Conservation (phyloP, 306 rosid species). For the Cucumis melo region DNA sequence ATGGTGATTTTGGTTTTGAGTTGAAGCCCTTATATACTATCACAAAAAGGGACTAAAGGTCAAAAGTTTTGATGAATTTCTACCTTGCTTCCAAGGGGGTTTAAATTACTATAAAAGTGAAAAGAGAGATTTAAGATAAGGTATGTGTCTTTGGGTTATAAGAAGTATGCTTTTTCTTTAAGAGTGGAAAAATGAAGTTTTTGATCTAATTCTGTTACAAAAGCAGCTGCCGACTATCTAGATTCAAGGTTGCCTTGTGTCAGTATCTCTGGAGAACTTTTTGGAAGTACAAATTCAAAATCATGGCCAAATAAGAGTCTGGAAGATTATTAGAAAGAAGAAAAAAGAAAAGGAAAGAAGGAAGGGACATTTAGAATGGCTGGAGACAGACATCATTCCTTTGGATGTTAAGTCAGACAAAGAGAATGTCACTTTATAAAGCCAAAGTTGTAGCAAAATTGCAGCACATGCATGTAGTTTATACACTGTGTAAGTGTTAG, state of each 20-base stretch:
- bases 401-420: neutral
- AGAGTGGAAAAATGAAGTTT: neutral
- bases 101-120: slow-evolving; percentile 11
- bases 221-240: neutral
- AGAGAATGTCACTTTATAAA: slow-evolving; percentile 6
- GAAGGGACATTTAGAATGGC: neutral
- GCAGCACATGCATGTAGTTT: neutral
- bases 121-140: slow-evolving; percentile 11
- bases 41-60: slow-evolving; percentile 3
- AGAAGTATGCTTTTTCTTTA: neutral
- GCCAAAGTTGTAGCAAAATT: neutral
- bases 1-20: neutral
- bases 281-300: neutral
- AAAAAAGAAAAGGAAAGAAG: neutral
- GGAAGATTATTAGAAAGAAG: neutral
- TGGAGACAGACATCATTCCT: neutral
- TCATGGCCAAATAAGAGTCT: neutral
- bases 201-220: neutral
- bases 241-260: neutral
- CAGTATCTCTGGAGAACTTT: neutral
- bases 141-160: slow-evolving; percentile 6
- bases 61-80: slow-evolving; percentile 5
- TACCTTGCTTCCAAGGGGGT: slow-evolving; percentile 52
- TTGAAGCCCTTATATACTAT: neutral
- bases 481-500: neutral